Evolutionary conservation across 2,329 filamentous ascomycete genomes (phyloP), one percentile per base, ranked within the genome.

Genomic region (Cadophora luteo-olivacea): DNA sequence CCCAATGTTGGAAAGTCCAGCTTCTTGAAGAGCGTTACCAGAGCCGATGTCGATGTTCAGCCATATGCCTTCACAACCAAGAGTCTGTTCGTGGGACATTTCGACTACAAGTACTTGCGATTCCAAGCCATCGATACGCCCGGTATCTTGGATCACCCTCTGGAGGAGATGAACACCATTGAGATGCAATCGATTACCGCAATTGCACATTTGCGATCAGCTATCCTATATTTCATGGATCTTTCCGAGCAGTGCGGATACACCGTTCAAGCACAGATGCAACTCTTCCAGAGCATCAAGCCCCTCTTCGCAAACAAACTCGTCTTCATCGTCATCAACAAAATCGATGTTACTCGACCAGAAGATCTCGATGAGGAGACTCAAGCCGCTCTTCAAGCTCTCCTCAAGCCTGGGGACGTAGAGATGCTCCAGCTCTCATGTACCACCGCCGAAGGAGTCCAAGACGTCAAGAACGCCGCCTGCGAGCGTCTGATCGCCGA

Each of bases 151-250:
- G 96, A 99, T 76, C 96, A 99, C 80, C 94, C 95, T 45, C 88
- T 99, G 9, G 96, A 98, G 82, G 96, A 98, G 84, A 99, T 98
- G 96, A 97, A 97, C 83, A 98, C 96, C 3, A 99, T 99, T 78
- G 96, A 99, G 82, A 98, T 98, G 93, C 96, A 98, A 85, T 92
- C 92, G 70, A 97, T 99, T 75, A 98, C 95, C 22, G 96, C 97
- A 12, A 97, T 99, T 83, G 96, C 96, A 63, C 97, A 99, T 84
- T 85, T 99, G 78, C 89, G 95, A 76, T 97, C 94, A 52, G 95
- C 95, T 67, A 97, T 99, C 72, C 85, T 98, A 69, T 98, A 98
- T 82, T 98, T 98, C 79, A 97, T 98, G 92, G 95, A 98, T 84
- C 85, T 97, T 70, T 97, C 92, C 25, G 95, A 97, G 84, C 93